Conservation (phyloP, 176 grass and related monocot genomes). For the Guadua angustifolia region DNA sequence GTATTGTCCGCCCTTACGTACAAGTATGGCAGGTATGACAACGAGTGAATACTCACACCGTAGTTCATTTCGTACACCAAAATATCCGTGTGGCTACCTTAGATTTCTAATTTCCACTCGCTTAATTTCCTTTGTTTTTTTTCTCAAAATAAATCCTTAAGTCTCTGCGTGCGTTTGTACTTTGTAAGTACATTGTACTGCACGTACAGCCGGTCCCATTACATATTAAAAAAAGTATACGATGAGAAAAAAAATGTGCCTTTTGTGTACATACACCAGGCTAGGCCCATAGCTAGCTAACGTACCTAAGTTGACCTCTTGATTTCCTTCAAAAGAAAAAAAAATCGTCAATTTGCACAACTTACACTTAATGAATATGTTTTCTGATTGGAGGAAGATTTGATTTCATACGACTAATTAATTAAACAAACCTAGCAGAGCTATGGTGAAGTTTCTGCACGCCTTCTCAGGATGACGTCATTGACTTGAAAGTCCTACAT, state of each 20-base stretch:
- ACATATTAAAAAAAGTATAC: neutral
- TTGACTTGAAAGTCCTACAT: conserved; percentile 19
- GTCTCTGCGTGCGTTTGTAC: neutral
- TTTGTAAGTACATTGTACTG: neutral
- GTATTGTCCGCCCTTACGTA: neutral
- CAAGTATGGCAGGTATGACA: neutral
- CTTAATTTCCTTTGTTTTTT: neutral
- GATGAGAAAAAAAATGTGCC: neutral
- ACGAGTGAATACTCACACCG: neutral
- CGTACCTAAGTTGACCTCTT: neutral
- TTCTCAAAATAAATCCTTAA: too few species aligned
- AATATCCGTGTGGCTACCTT: neutral
- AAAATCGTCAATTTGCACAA: neutral
- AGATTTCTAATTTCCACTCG: neutral
- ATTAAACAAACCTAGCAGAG: neutral
- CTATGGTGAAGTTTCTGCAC: conserved; percentile 25
- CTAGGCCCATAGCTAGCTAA: neutral
- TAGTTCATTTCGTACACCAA: neutral
- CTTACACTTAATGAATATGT: neutral
- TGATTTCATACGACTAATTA: conserved; percentile 1
- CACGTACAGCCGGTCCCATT: neutral
- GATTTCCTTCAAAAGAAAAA: conserved; percentile 14
- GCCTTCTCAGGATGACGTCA: conserved; percentile 18
- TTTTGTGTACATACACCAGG: neutral
- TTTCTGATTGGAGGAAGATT: conserved; percentile 11